Evolutionary conservation across 345 rosid genomes (phyloP), one percentile per base, ranked within the genome.

Genomic region (Hibiscus mutabilis): DNA sequence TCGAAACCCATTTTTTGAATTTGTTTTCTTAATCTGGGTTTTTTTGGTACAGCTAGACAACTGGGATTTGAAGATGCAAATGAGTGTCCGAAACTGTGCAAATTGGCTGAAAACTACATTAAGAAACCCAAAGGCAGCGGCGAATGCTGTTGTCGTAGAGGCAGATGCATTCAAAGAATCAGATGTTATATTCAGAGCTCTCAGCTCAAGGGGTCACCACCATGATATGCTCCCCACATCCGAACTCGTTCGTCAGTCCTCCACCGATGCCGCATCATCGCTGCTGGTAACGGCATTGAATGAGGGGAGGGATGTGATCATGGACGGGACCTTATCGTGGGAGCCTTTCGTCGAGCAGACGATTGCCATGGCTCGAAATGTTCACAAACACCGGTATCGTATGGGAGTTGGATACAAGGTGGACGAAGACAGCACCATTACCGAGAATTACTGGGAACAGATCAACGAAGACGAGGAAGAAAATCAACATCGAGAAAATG

Each of bases 241-340:
- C 60, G 98, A 93, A 79, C 72, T 95, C 79, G 98, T 95, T 66
- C 99, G 92, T 71, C 91, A 92, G 70, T 86, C 92, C 2, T 95
- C 99, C 0, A 90, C 90, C 0, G 86, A 90, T 56, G 98, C 97
- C 18, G 99, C 99, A 53, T 90, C 94, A 0, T 95, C 99, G 0
- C 79, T 90, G 33, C 79, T 95, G 58, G 99, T 95, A 53, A 95
- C 94, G 9, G 99, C 98, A 3, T 78, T 95, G 44, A 95, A 92
- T 12, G 98, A 95, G 49, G 99, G 99, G 19, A 81, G 98, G 6
- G 99, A 95, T 70, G 94, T 95, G 76, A 89, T 90, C 21, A 87
- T 95, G 99, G 98, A 95, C 19, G 96, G 98, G 0, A 95, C 99
- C 0, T 80, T 95, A 13, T 90, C 98, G 2, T 95, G 99, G 97